Evolutionary conservation across 1,284 basidiomycete genomes (phyloP).

Genomic region (Leccinum pallidistipes): DNA sequence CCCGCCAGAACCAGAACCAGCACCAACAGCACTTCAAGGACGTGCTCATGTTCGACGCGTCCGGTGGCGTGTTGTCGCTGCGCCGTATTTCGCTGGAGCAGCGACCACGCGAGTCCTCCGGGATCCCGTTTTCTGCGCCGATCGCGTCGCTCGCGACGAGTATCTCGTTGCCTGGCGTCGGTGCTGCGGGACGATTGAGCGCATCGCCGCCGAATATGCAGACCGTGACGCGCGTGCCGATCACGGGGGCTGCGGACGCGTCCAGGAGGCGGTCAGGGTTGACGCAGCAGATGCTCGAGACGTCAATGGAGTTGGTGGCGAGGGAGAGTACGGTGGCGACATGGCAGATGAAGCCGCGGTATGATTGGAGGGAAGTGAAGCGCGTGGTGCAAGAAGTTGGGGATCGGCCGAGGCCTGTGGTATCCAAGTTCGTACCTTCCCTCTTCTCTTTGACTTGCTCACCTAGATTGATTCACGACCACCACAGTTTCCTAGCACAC

Average conservation of each 20-base stretch:
- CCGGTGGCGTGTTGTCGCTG: conserved; percentile 56
- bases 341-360: conserved; percentile 60
- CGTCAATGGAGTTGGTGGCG: conserved; percentile 40
- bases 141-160: conserved; percentile 42
- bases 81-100: conserved; percentile 52
- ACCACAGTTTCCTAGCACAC: conserved; percentile 65
- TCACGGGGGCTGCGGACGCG: conserved; percentile 1
- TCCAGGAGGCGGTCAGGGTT: conserved; percentile 34
- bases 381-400: conserved; percentile 31
- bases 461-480: conserved; percentile 5
- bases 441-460: neutral
- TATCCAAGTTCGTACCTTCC: conserved; percentile 21
- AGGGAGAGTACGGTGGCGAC: conserved; percentile 60
- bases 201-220: conserved; percentile 19
- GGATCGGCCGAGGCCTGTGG: conserved; percentile 9
- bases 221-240: neutral
- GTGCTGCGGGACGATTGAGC: conserved; percentile 35
- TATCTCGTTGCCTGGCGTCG: conserved; percentile 47
- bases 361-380: conserved; percentile 57
- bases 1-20: conserved; percentile 31
- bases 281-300: conserved; percentile 43
- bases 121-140: conserved; percentile 32
- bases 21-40: conserved; percentile 59
- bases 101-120: conserved; percentile 28
- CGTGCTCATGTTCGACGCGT: conserved; percentile 63